Percentiles rank a stretch among this genome's conserved stretches.
phyloP scores from a whole-genome alignment of 176 grass and related monocot species.

The Dendrocalamus sinicus region DNA sequence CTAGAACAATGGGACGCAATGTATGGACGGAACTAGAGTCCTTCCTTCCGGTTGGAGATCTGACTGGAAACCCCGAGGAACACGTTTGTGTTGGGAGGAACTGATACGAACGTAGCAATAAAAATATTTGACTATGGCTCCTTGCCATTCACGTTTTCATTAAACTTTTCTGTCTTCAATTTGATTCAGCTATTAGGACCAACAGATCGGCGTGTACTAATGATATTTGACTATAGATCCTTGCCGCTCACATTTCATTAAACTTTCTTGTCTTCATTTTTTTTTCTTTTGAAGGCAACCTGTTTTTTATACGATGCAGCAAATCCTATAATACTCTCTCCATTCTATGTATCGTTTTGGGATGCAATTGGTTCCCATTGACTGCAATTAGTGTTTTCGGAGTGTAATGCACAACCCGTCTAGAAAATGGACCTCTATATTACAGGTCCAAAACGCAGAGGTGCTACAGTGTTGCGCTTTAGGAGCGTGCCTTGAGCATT shows the following conservation, averaged over 20 bases:
- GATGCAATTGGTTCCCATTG: too few relatives aligned
- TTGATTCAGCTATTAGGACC: background rate
- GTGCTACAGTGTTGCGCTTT: too few relatives aligned
- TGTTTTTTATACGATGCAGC: too few relatives aligned
- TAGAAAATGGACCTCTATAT: too few relatives aligned
- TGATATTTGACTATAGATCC: background rate
- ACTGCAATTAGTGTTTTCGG: too few relatives aligned
- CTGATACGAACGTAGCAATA: background rate
- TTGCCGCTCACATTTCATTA: background rate
- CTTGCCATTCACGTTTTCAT: slow-evolving; percentile 1
- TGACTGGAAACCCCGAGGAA: slow-evolving; percentile 18
- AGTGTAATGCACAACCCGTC: too few relatives aligned
- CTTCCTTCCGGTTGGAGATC: slow-evolving; percentile 12
- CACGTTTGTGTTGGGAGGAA: background rate
- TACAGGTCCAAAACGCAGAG: too few relatives aligned
- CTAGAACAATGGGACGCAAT: background rate
- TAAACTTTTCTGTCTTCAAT: background rate
- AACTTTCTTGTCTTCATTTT: background rate
- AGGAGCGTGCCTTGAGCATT: too few relatives aligned
- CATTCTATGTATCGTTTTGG: too few relatives aligned
- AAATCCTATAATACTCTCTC: too few relatives aligned
- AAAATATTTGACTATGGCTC: background rate
- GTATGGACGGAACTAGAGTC: slow-evolving; percentile 4
- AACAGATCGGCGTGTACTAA: background rate
- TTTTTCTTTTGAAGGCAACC: too few relatives aligned